Conservation (phyloP, 345 rosid genomes). For the Abelmoschus esculentus region DNA sequence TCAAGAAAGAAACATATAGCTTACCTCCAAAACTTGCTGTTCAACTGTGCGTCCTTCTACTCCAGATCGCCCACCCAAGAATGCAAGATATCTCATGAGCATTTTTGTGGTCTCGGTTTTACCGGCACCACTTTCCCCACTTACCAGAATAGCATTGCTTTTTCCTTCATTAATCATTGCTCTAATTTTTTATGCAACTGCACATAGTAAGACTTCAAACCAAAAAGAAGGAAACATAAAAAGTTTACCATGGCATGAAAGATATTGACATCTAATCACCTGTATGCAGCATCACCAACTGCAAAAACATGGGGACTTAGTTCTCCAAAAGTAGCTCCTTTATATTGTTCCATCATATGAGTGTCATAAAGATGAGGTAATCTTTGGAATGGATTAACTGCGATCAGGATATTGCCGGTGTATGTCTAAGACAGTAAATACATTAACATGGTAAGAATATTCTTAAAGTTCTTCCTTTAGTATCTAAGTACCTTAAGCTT, state of each 20-base stretch:
- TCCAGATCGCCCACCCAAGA: constrained; percentile 73
- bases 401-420: constrained; percentile 18
- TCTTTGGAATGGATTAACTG: constrained; percentile 20
- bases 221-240: background rate
- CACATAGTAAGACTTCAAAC: constrained; percentile 5
- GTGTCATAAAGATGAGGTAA: constrained; percentile 18
- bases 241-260: background rate
- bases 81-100: constrained; percentile 91
- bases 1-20: constrained; percentile 4
- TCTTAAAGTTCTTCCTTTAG: background rate
- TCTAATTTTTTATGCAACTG: constrained; percentile 16
- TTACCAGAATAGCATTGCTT: constrained; percentile 69
- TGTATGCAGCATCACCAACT: constrained; percentile 15
- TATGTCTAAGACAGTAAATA: constrained; percentile 12
- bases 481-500: background rate
- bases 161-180: constrained; percentile 65
- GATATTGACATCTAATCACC: constrained; percentile 3
- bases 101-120: constrained; percentile 89
- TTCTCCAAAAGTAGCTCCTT: constrained; percentile 20
- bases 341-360: constrained; percentile 20
- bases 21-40: constrained; percentile 73
- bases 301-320: constrained; percentile 20
- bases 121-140: constrained; percentile 95
- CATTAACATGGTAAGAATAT: background rate
- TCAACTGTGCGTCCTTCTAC: constrained; percentile 72